These are phyloP conservation scores for Tothia fuscella DNA, from an alignment of 2,329 filamentous ascomycete genomes.

Conservation along the genomic window DNA sequence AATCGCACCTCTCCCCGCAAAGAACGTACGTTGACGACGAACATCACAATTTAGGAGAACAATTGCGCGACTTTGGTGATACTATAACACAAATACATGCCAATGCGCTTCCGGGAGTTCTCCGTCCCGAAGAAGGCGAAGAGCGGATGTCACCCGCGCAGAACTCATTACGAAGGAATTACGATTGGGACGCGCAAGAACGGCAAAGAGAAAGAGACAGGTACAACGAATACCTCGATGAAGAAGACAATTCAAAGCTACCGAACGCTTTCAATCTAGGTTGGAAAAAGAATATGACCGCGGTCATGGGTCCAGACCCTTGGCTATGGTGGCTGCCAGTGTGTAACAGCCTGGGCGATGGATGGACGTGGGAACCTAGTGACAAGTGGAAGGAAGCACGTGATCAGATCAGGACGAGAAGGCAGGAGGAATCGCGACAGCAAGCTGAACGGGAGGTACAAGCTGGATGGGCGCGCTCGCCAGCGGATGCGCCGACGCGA, in stretches of 20 bases:
- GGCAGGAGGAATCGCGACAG: conserved; percentile 43
- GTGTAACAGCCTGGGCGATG: conserved; percentile 77
- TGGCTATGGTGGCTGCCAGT: conserved; percentile 70
- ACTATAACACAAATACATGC: conserved; percentile 54
- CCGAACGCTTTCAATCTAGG: conserved; percentile 92
- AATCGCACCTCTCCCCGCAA: conserved; percentile 41
- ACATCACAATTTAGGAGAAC: conserved; percentile 43
- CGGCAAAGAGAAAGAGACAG: conserved; percentile 51
- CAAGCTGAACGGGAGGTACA: no score
- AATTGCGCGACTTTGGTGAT: conserved; percentile 65
- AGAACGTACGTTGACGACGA: conserved; percentile 25
- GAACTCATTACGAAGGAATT: conserved; percentile 17
- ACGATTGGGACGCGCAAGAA: conserved; percentile 43
- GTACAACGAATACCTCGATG: conserved; percentile 75
- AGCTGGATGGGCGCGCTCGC: no score
- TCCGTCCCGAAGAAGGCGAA: conserved; percentile 72
- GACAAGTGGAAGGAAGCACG: conserved; percentile 63
- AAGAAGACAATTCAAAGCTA: conserved; percentile 75
- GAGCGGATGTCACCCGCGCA: conserved; percentile 32
- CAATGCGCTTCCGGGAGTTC: conserved; percentile 68
- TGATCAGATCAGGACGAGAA: conserved; percentile 45
- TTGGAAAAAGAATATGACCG: conserved; percentile 62
- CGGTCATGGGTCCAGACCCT: conserved; percentile 67
- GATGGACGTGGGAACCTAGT: conserved; percentile 88
- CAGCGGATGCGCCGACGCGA: no score